Base-by-base conservation (phyloP, 176 grass and related monocot species). In the Elaeis guineensis region DNA sequence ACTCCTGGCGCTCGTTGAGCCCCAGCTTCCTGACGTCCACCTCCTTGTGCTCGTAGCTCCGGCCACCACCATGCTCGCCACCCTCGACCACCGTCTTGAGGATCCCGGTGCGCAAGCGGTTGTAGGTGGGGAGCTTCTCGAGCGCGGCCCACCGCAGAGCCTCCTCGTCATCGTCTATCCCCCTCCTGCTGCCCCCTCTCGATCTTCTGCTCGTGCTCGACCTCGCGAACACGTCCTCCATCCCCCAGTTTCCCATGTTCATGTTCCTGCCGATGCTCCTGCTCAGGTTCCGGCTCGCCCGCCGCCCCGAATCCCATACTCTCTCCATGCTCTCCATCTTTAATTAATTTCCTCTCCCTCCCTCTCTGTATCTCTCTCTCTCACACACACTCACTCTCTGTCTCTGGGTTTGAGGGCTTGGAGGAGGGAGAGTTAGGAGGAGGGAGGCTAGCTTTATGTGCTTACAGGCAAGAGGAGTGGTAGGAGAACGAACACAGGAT, bases 131-230 rank as follows among this genome's bases (percentile, higher is more conserved):
- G 1, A 98, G 84, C 51, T 76, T 73, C 81, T 98, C 93, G 62
- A 92, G 77, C 48, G 93, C 93, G 0, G 88, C 93, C 93, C 93
- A 98, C 0, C 93, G 68, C 9, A 98, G 73, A 29, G 87, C 93
- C 84, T 92, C 84, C 63, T 98, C 93, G 66, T 97, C 93, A 54
- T 82, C 84, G 65, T 83, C 83, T 17, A 32, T 29, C 6, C 30
- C 6, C 44, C 62, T 57, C 4, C 74, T 14, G 64, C 77, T 32
- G 14, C 82, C 0, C 5, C 67, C 21, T 29, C 64, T 0, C 17
- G 74, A 20, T 49, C 71, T 55, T 19, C 77, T 19, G 3, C 62
- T 29, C 0, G 63, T 60, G 25, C 75, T 64, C 5, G 52, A 22
- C 44, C 75, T 69, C 57, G 70, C 24, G 75, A 98, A 98, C 4